Percentiles rank a stretch among this genome's conserved stretches.
These are phyloP conservation scores for Raffaelea arxii DNA, from an alignment of 2,329 filamentous ascomycete species.

Conservation along the genomic window DNA sequence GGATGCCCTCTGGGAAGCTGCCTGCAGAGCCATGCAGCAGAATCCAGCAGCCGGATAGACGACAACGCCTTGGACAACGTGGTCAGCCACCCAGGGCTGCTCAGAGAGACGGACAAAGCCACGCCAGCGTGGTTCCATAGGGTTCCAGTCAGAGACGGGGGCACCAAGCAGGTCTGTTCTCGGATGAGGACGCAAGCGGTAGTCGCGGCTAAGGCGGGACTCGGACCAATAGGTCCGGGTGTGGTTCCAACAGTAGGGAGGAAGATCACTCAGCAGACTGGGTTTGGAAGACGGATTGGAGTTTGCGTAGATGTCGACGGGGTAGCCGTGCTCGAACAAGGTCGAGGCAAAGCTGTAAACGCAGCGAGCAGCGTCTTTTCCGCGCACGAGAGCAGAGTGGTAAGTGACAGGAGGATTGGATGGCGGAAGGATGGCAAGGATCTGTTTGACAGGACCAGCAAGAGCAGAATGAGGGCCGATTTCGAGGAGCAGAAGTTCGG, in stretches of 20 bases:
- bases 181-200: slow-evolving; percentile 3
- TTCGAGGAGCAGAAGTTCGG: slow-evolving; percentile 16
- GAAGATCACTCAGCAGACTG: slow-evolving; percentile 21
- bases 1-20: slow-evolving; percentile 14
- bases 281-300: slow-evolving; percentile 27
- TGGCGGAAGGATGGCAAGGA: background rate
- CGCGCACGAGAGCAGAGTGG: background rate
- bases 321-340: slow-evolving; percentile 33
- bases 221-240: slow-evolving; percentile 10
- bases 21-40: slow-evolving; percentile 12
- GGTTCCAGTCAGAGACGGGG: slow-evolving; percentile 7
- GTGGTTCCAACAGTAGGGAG: slow-evolving; percentile 14
- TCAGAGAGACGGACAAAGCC: slow-evolving; percentile 9
- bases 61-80: slow-evolving; percentile 16
- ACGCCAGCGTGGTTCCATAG: slow-evolving; percentile 9
- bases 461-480: slow-evolving; percentile 19
- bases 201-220: background rate
- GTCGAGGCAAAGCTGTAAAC: slow-evolving; percentile 28
- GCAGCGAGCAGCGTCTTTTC: slow-evolving; percentile 4
- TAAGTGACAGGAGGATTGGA: background rate
- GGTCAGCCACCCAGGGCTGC: slow-evolving; percentile 16
- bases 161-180: slow-evolving; percentile 12
- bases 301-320: slow-evolving; percentile 32
- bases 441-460: slow-evolving; percentile 17
- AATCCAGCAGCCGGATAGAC: slow-evolving; percentile 12